Percentiles rank a stretch among this genome's conserved stretches.
Conservation (phyloP, 1,284 basidiomycete species). For the Ganoderma lucidum region DNA sequence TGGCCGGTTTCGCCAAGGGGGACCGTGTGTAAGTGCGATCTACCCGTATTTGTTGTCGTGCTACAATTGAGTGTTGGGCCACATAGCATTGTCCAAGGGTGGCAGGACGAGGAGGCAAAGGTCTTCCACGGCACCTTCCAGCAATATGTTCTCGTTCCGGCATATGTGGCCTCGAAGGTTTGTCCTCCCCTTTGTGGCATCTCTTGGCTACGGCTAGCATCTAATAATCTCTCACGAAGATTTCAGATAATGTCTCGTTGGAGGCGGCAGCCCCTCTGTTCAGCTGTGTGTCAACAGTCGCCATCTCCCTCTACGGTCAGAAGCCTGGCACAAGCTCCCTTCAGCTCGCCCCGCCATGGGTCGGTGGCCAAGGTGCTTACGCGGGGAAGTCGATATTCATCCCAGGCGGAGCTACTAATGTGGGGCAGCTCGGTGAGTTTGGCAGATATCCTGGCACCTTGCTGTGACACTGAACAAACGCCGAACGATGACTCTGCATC, state of each 20-base stretch:
- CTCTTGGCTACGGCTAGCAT: neutral
- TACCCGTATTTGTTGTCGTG: neutral
- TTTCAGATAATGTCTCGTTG: conserved; percentile 36
- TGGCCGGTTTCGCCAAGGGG: conserved; percentile 46
- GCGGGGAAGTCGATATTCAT: conserved; percentile 41
- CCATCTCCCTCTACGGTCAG: conserved; percentile 36
- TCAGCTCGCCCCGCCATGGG: conserved; percentile 35
- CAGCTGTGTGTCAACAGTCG: conserved; percentile 36
- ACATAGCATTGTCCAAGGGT: neutral
- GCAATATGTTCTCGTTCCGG: neutral
- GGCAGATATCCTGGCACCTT: conserved; percentile 13
- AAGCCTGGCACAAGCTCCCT: conserved; percentile 21
- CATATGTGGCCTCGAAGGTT: neutral
- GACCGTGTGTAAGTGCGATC: conserved; percentile 45
- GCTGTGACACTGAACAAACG: neutral
- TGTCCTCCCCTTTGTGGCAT: neutral
- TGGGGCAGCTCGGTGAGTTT: conserved; percentile 45
- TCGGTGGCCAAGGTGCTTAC: conserved; percentile 34
- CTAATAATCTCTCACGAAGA: conserved; percentile 24
- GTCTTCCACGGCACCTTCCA: neutral
- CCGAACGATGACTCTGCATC: neutral
- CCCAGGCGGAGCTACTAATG: conserved; percentile 45
- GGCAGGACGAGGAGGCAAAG: neutral
- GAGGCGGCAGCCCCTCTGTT: conserved; percentile 42
- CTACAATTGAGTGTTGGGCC: neutral